Base-by-base conservation (phyloP, 495 filamentous ascomycete genomes). In the Hyaloscypha bicolor region DNA sequence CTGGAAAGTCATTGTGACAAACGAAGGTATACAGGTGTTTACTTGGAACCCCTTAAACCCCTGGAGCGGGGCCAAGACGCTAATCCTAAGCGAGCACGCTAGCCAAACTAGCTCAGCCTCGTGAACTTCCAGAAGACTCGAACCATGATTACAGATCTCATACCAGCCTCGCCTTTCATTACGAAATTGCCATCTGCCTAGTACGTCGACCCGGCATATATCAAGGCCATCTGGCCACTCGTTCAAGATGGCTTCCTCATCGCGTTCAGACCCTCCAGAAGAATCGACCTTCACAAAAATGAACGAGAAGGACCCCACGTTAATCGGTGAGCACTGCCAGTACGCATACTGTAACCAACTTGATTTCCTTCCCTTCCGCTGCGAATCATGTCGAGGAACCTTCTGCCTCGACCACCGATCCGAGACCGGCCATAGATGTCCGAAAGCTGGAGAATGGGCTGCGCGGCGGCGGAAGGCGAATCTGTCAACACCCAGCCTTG, bases 401-500 rank as follows among this genome's bases (percentile, higher is more conserved):
- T 99, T 88, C 84, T 99, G 95, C 77, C 91, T 96, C 74, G 93
- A 97, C 76, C 95, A 99, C 84, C 92, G 95, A 62, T 91, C 88
- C 74, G 94, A 97, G 79, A 85, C 86, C 58, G 80, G 91, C 0
- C 95, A 99, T 81, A 82, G 84, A 71, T 99, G 95, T 76, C 70
- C 89, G 19, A 86, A 90, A 63, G 90, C 86, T 22, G 95, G 94
- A 64, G 93, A 91, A 76, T 97, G 94, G 94, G 94, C 93, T 5
- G 84, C 84, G 48, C 86, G 87, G 1, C 80, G 85, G 65, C 83
- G 87, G 25, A 87, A 84, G 66, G 86, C 90, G 37, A 81, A 81
- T 42, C 74, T 83, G 0, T 67, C 77, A 14, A 74, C 67, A n/a
- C 77, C 76, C n/a, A 78, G 82, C 4, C 82, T 71, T 30, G 68